Base-by-base conservation (phyloP, 352 stramenopile genomes). In the Globisporangium camurandrum region DNA sequence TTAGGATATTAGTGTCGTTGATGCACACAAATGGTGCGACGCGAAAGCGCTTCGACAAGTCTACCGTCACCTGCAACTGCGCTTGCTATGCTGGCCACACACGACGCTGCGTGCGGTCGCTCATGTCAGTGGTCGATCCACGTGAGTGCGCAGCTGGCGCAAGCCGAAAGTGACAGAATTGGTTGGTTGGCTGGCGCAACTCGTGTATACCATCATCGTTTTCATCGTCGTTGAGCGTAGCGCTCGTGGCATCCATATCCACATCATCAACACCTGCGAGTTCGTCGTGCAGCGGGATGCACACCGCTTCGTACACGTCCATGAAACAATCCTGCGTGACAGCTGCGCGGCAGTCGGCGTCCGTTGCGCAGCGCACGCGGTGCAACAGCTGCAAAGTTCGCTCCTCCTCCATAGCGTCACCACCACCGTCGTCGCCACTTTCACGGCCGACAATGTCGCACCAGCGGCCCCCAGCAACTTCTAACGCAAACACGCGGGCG, bases 321-420 rank as follows among this genome's bases (percentile, higher is more conserved):
- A 88, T 84, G 43, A 88, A 83, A 54, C 77, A 88, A 46, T 78
- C 66, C 1, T 46, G 17, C 7, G 30, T 43, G 0, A 86, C 71
- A 70, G 64, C 85, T 12, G 69, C 42, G 0, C 49, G n/a, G 39
- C 77, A 88, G 3, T 41, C 36, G 36, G 4, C 17, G 36, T 41
- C 36, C 2, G 11, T 19, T 22, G 17, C 36, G n/a, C 36, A 41
- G 16, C 9, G 17, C 6, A 41, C 36, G 17, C 36, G 9, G 36
- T 41, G 36, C 36, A 24, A 19, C 36, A 14, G 36, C n/a, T 34
- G 8, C 30, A 34, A 34, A 12, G 9, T 12, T 8, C 30, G 17
- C n/a, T 20, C 10, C n/a, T n/a, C n/a, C n/a, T n/a, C n/a, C n/a
- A n/a, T n/a, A n/a, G 22, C 46, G 10, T 4, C 23, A n/a, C 19